Evolutionary conservation across 441 rosid genomes (phyloP).

Genomic region (Populus hybrid): DNA sequence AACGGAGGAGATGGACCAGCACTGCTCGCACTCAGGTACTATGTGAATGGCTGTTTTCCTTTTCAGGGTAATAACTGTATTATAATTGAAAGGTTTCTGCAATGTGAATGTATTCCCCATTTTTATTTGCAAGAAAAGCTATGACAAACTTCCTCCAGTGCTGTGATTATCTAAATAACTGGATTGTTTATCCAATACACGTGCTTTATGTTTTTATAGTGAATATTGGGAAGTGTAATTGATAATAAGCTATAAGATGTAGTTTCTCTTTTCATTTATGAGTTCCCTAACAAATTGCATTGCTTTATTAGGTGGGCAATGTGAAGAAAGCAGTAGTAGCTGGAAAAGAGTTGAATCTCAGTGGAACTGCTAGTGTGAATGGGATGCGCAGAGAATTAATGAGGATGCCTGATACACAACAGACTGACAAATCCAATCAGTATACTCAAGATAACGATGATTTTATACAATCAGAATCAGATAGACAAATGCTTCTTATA

Average conservation of each 20-base stretch:
- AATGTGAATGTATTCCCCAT: not conserved
- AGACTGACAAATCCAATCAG: constrained; percentile 55
- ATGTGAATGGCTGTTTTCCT: not conserved
- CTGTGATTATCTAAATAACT: constrained; percentile 1
- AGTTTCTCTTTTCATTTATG: constrained; percentile 1
- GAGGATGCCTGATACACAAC: constrained; percentile 70
- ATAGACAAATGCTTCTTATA: constrained; percentile 88
- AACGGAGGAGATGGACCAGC: constrained; percentile 92
- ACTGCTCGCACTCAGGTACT: constrained; percentile 79
- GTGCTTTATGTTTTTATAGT: not conserved
- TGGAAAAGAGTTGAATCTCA: constrained; percentile 51
- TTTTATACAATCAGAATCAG: constrained; percentile 93
- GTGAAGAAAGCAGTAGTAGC: constrained; percentile 68
- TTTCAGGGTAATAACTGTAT: constrained; percentile 2
- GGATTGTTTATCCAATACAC: not conserved
- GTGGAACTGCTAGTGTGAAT: constrained; percentile 42
- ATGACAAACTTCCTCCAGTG: not conserved
- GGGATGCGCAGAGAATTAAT: constrained; percentile 81
- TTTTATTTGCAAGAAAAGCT: constrained; percentile 1
- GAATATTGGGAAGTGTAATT: not conserved
- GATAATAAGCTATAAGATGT: not conserved
- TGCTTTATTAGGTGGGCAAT: constrained; percentile 54
- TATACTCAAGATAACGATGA: constrained; percentile 64
- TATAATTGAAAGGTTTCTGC: not conserved
- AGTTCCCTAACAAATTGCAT: constrained; percentile 15